Evolutionary conservation across 176 grass and related monocot species (phyloP).

Genomic region (Oryza punctata): DNA sequence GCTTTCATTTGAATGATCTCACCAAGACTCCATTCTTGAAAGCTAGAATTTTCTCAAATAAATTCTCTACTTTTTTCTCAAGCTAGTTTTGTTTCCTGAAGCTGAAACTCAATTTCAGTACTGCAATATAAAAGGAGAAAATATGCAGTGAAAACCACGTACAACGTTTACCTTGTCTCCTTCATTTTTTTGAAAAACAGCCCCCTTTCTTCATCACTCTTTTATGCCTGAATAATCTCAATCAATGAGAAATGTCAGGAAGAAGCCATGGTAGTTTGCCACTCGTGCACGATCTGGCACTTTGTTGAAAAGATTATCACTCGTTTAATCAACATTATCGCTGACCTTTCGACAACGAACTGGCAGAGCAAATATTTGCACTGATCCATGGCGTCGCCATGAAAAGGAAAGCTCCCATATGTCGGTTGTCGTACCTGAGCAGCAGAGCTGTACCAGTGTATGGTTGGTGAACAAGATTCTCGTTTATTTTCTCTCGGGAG

Average conservation of each 20-base stretch:
- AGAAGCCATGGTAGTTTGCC: neutral
- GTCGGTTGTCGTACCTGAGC: constrained; percentile 32
- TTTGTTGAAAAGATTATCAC: constrained; percentile 3
- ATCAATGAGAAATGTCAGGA: neutral
- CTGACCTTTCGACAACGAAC: constrained; percentile 24
- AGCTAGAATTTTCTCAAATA: too few species aligned
- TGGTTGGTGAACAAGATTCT: neutral
- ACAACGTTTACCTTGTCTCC: neutral
- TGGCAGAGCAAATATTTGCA: neutral
- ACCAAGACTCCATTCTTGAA: neutral
- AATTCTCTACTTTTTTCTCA: too few species aligned
- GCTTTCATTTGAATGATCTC: neutral
- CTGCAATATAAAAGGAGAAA: neutral
- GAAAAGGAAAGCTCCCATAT: constrained; percentile 31
- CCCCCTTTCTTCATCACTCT: neutral
- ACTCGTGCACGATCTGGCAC: constrained; percentile 8
- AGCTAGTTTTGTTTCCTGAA: neutral
- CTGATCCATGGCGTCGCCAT: neutral
- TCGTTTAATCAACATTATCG: constrained; percentile 21
- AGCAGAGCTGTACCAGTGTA: constrained; percentile 16
- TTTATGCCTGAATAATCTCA: constrained; percentile 2
- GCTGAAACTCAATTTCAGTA: neutral
- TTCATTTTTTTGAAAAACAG: constrained; percentile 7
- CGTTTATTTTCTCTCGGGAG: neutral
- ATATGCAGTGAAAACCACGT: too few species aligned